Base-by-base conservation (phyloP, 495 filamentous ascomycete genomes). In the Daldinia bambusicola region DNA sequence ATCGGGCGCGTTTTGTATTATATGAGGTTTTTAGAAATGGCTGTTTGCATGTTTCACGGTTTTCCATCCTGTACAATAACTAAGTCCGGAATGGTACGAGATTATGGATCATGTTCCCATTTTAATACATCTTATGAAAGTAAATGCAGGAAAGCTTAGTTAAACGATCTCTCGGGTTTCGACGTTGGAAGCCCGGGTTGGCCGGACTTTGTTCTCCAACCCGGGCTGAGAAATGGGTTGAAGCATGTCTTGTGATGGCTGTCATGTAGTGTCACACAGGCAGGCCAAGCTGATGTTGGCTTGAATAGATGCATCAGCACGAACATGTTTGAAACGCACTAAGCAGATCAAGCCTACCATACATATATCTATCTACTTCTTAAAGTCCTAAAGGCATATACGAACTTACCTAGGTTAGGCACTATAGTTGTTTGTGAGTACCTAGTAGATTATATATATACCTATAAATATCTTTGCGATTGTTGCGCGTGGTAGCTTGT, bases 41-140 rank as follows among this genome's bases (percentile, higher is more conserved):
- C 14, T 57, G 22, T 57, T 63, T 66, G 61, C 61, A 62, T 55
- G 61, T 62, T 66, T 58, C 36, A 69, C 65, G 62, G 61, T 62
- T 73, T 73, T 31, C 66, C 61, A 51, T 40, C 57, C 58, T 73
- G 70, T 73, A 73, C 52, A 73, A 37, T 73, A 73, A 36, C 43
- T 59, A 36, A 36, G 52, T 59, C 51, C 55, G 66, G 61, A 73
- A 73, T 50, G 66, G 65, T 68, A 73, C 34, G 53, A 65, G 36
- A 66, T 66, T 66, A 20, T 50, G 6, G 56, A 66, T 50, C 18
- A 73, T 40, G 50, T 60, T 16, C 36, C 34, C n/a, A 40, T 48
- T 6, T 6, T 56, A n/a, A 22, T 48, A 22, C 20, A 12, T 22
- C 20, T 48, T 48, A 22, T 20, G 43, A 48, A 18, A 22, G 43